Evolutionary conservation across 805 yeast genomes (phyloP), one percentile per base, ranked within the genome.

Genomic region (Sugiyamaella mastotermitis): DNA sequence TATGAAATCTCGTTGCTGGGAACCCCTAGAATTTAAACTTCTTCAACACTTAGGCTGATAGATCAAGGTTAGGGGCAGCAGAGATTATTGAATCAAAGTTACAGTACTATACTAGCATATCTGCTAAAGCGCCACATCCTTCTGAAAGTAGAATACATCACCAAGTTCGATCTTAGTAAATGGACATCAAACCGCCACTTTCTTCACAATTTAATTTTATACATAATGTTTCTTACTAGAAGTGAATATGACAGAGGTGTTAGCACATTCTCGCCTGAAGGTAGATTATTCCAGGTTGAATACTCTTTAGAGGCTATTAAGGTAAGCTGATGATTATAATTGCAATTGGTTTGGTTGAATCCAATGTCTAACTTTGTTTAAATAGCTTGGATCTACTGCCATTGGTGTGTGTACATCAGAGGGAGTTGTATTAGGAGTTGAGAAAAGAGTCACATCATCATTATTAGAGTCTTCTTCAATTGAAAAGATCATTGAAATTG

Each of bases 211-310:
- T n/a, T n/a, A n/a, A n/a, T n/a, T n/a, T n/a, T n/a, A n/a, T n/a
- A n/a, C n/a, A 46, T 41, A 37, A 92, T 92, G 99, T 92, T 92
- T 66, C 74, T 92, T 51, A 92, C 99, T n/a, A 83, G 99, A 80
- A 83, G 95, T 66, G 99, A 92, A 71, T 92, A 92, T 63, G 99
- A 92, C 61, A 83, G 99, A 63, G 99, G 98, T 47, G 98, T 92
- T 35, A 83, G 94, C 56, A 94, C 99, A 6, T 92, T 94, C 62
- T 88, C 97, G 1, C 99, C 99, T 18, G 98, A 94, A 61, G 99
- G 99, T 18, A 83, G 99, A 59, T 69, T 92, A 45, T 92, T 92
- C 68, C 98, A 92, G 66, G 98, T 92, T 31, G 98, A 92, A 62
- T 92, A 92, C 62, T 92, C 98, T 7, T 68, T 92, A 41, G 98